Evolutionary conservation across 2,329 filamentous ascomycete species (phyloP), one percentile per base, ranked within the genome.

Genomic region (Orbilia quercus): DNA sequence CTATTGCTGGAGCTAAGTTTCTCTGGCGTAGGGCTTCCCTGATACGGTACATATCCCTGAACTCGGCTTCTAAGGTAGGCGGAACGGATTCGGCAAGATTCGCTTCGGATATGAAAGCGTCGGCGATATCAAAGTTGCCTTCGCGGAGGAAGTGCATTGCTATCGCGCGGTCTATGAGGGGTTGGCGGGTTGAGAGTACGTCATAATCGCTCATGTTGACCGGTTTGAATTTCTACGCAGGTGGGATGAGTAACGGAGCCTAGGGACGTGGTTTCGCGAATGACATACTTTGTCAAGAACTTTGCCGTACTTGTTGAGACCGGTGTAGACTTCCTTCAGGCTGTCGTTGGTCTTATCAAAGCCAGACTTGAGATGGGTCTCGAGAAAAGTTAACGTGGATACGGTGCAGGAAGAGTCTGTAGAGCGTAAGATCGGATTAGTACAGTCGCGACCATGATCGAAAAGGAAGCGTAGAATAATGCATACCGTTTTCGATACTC

Each of bases 81-180:
- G 78, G 74, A 78, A 77, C 55, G 79, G 71, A 76, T 81, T 76
- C 80, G 79, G 23, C 81, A 80, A 40, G 83, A 82, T 71, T 83
- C 28, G 86, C 87, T 83, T 98, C 95, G 12, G 85, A 83, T 53
- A 96, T 87, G 77, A 99, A 97, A 0, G 89, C 92, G 14, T 89
- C 88, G 11, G 94, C 94, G 1, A 96, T 93, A 20, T 85, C 85
- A 80, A 99, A 99, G 79, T 96, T 91, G 53, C 95, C 95, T 82
- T 98, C 94, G 42, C 95, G 91, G 40, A 99, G 85, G 20, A 99
- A 86, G 79, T 99, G 95, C 92, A 98, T 97, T 7, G 91, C 91
- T 77, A 99, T 96, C 5, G 95, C 94, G 65, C 93, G 88, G 81
- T 97, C 96, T 79, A 98, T 91, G 11, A 97, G 84, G 14, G 85